These are phyloP conservation scores for Herpetomonas tarakana DNA, from an alignment of 208 protist species.

Conservation along the genomic window DNA sequence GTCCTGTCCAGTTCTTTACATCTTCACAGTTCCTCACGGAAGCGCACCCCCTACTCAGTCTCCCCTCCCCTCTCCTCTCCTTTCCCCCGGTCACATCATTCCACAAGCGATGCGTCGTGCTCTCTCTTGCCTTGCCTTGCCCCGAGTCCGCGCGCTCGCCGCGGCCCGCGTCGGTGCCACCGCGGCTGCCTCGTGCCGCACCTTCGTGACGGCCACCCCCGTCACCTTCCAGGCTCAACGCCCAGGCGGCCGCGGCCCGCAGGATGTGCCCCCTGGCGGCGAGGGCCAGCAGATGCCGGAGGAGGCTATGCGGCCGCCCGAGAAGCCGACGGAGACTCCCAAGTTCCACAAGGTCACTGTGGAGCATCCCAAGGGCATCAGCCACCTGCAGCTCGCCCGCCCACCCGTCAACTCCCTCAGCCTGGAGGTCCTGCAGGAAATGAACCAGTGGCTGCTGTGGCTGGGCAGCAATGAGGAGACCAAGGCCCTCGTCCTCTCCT, in stretches of 20 bases:
- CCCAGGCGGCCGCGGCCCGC: not conserved
- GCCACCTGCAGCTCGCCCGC: slow-evolving; percentile 46
- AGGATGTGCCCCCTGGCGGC: slow-evolving; percentile 11
- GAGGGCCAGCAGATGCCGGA: slow-evolving; percentile 2
- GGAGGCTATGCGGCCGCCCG: slow-evolving; percentile 47
- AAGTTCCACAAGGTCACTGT: slow-evolving; percentile 66
- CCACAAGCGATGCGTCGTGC: slow-evolving; percentile 20
- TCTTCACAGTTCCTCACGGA: too few relatives aligned
- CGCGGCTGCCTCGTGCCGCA: not conserved
- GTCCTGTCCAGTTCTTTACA: too few relatives aligned
- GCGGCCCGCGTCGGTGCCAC: not conserved
- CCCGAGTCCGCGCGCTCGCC: slow-evolving; percentile 10
- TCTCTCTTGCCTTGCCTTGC: slow-evolving; percentile 11
- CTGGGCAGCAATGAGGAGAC: slow-evolving; percentile 73
- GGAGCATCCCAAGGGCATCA: slow-evolving; percentile 51
- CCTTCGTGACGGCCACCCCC: not conserved
- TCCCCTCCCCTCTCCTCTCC: too few relatives aligned
- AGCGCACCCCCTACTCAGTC: too few relatives aligned
- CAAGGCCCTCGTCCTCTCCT: slow-evolving; percentile 66
- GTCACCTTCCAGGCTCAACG: not conserved
- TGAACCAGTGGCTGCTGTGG: slow-evolving; percentile 85
- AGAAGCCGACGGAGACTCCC: slow-evolving; percentile 64
- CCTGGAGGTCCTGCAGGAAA: slow-evolving; percentile 69
- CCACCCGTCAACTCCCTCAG: slow-evolving; percentile 70
- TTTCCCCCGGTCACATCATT: too few relatives aligned